Conservation (phyloP, 164 flowering plant species). For the Malania oleifera region DNA sequence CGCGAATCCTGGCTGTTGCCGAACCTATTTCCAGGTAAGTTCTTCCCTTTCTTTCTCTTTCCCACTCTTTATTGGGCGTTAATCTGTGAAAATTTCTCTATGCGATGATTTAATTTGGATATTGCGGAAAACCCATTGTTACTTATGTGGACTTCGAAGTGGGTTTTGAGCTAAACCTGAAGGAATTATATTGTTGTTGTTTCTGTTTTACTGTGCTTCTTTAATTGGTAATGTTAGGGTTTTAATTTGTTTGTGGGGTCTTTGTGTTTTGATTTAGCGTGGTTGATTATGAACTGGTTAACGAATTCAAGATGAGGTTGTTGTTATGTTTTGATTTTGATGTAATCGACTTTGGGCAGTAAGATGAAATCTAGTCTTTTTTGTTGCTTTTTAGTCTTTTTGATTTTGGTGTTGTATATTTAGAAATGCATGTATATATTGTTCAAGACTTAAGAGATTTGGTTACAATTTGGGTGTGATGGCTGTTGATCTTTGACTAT, state of each 20-base stretch:
- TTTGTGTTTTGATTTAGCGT: neutral
- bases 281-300: neutral
- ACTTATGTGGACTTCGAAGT: conserved; percentile 2
- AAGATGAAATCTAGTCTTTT: too few species aligned
- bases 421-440: too few species aligned
- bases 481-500: neutral
- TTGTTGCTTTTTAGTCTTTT: too few species aligned
- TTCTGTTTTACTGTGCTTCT: neutral
- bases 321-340: neutral
- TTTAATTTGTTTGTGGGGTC: neutral
- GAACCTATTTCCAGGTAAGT: conserved; percentile 13
- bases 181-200: neutral
- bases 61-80: neutral
- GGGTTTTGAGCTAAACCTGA: conserved; percentile 6
- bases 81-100: neutral
- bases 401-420: too few species aligned
- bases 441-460: neutral
- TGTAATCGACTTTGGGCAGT: neutral
- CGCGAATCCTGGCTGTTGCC: too few species aligned
- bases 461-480: neutral
- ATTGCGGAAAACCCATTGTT: conserved; percentile 9
- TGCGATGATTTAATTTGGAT: neutral
- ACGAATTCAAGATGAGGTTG: neutral
- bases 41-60: neutral
- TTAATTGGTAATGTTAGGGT: conserved; percentile 4